A percentile compares a stretch with the other conserved stretches of the same genome.
Evolutionary conservation across 192 early-diverging fungal genomes (phyloP).

Genomic region (Entomortierella beljakovae): DNA sequence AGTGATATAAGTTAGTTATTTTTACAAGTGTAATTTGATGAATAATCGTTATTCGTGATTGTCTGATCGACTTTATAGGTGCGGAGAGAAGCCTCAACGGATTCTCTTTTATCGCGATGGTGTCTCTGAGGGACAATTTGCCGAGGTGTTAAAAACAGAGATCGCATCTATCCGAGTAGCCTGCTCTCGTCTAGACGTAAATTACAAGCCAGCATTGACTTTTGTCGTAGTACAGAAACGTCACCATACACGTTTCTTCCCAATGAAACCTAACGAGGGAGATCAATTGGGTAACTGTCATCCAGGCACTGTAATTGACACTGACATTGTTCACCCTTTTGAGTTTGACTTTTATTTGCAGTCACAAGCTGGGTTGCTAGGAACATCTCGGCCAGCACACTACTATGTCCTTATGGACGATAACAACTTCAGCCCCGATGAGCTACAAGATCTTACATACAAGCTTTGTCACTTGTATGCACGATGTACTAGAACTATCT

Average conservation of each 20-base stretch:
- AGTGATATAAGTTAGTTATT: slow-evolving; percentile 46
- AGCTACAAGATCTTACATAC: slow-evolving; percentile 90
- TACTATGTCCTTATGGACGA: slow-evolving; percentile 95
- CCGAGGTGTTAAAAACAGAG: slow-evolving; percentile 79
- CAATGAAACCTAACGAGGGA: slow-evolving; percentile 63
- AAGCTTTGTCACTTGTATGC: slow-evolving; percentile 94
- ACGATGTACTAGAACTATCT: slow-evolving; percentile 88
- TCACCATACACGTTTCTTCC: slow-evolving; percentile 91
- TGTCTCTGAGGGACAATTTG: slow-evolving; percentile 90
- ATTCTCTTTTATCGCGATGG: slow-evolving; percentile 94
- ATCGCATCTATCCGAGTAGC: slow-evolving; percentile 73
- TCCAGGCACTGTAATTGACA: slow-evolving; percentile 86
- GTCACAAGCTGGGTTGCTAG: slow-evolving; percentile 92
- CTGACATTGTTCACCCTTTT: slow-evolving; percentile 77
- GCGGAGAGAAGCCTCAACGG: slow-evolving; percentile 77
- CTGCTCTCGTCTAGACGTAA: slow-evolving; percentile 69
- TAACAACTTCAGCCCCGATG: slow-evolving; percentile 80
- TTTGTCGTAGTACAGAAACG: slow-evolving; percentile 91
- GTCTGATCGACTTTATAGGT: slow-evolving; percentile 1
- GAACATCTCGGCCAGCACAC: slow-evolving; percentile 93
- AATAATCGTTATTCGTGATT: slow-evolving; percentile 20
- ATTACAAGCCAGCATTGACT: slow-evolving; percentile 85
- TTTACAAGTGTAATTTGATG: slow-evolving; percentile 52
- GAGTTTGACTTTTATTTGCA: slow-evolving; percentile 93
- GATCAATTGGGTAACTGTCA: slow-evolving; percentile 85